These are phyloP conservation scores for Trametes meyenii DNA, from an alignment of 768 basidiomycete species.

Conservation along the genomic window DNA sequence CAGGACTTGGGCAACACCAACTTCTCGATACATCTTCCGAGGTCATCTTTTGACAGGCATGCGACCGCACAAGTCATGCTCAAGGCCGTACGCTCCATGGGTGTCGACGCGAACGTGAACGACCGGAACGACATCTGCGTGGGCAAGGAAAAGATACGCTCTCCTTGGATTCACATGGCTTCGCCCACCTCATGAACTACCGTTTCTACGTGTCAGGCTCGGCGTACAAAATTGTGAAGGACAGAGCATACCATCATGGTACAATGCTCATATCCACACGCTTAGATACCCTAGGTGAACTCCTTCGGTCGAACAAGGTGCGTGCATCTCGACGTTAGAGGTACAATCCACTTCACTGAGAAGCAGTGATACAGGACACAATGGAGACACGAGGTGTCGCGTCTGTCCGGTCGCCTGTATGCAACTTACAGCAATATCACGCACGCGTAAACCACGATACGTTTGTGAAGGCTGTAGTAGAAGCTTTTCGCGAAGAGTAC, in stretches of 20 bases:
- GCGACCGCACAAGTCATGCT: constrained; percentile 78
- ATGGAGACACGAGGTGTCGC: constrained; percentile 86
- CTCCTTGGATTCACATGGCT: background rate
- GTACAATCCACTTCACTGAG: constrained; percentile 11
- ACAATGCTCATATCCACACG: constrained; percentile 94
- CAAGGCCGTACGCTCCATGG: constrained; percentile 75
- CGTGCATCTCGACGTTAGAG: constrained; percentile 13
- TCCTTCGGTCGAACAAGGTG: constrained; percentile 71
- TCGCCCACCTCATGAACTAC: constrained; percentile 2
- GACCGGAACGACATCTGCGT: constrained; percentile 92
- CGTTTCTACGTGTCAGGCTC: constrained; percentile 86
- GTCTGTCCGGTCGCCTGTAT: constrained; percentile 91
- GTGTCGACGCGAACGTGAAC: constrained; percentile 77
- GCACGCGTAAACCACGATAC: constrained; percentile 59
- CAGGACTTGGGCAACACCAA: constrained; percentile 98
- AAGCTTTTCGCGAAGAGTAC: constrained; percentile 69
- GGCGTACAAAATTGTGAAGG: constrained; percentile 92
- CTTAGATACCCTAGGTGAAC: constrained; percentile 69
- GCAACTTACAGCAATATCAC: constrained; percentile 69
- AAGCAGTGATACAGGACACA: constrained; percentile 51
- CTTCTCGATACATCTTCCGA: constrained; percentile 90
- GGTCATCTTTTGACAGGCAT: constrained; percentile 76
- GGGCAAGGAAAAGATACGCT: constrained; percentile 84
- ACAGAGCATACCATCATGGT: constrained; percentile 94
- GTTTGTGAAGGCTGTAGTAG: constrained; percentile 70